Percentiles rank a stretch among this genome's conserved stretches.
Evolutionary conservation across 1,284 basidiomycete genomes (phyloP).

Genomic region (Phellinidium pouzarii): DNA sequence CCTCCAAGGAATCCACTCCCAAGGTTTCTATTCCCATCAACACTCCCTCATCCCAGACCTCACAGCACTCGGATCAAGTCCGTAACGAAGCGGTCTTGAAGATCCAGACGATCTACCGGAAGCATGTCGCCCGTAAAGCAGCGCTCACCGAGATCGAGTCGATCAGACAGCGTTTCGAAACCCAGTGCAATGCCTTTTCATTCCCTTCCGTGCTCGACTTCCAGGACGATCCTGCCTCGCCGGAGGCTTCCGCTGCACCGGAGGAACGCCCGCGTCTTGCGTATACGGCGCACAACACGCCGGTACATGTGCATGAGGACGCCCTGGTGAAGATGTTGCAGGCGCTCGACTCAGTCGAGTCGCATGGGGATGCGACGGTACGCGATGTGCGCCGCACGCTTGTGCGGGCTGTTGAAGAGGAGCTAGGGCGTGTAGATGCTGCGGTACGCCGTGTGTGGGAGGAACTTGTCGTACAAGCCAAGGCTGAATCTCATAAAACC

Average conservation of each 20-base stretch:
- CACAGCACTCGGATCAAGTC: neutral
- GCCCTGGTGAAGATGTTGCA: constrained; percentile 55
- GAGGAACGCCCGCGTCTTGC: constrained; percentile 22
- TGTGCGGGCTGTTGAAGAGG: constrained; percentile 56
- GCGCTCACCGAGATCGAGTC: constrained; percentile 11
- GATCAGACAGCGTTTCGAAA: constrained; percentile 21
- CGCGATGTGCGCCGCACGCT: constrained; percentile 51
- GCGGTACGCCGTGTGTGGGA: constrained; percentile 6
- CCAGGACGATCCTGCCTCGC: neutral
- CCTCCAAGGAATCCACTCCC: neutral
- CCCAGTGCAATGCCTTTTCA: constrained; percentile 27
- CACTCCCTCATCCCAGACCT: neutral
- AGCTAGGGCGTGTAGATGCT: constrained; percentile 39
- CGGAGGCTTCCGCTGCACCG: constrained; percentile 6
- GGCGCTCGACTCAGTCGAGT: constrained; percentile 60
- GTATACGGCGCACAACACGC: constrained; percentile 40
- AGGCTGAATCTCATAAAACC: neutral
- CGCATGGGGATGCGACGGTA: constrained; percentile 51
- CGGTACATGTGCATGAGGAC: constrained; percentile 45
- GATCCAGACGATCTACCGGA: constrained; percentile 19
- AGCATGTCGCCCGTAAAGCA: constrained; percentile 9
- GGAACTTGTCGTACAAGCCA: neutral
- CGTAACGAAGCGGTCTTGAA: constrained; percentile 15
- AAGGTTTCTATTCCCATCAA: constrained; percentile 9
- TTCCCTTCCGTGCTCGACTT: constrained; percentile 30